Evolutionary conservation across 2,329 filamentous ascomycete species (phyloP), one percentile per base, ranked within the genome.

Genomic region (Blastomyces parvus): DNA sequence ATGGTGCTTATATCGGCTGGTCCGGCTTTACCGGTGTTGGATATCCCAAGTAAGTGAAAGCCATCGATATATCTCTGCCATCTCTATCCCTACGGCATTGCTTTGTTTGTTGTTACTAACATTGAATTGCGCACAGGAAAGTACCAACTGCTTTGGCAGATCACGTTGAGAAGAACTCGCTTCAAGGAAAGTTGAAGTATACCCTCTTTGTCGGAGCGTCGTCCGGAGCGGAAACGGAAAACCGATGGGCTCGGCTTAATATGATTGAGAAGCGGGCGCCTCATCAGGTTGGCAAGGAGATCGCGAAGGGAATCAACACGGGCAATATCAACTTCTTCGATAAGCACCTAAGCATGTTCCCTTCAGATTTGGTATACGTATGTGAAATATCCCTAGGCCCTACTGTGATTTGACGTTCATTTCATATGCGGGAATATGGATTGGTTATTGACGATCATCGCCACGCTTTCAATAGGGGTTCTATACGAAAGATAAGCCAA

Each of bases 321-420:
- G 91, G 91, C 53, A 83, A 88, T 68, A 96, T 96, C 78, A 86
- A 93, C 66, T 96, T 96, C 78, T 96, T 95, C 74, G 91, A 96
- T 76, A 96, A 96, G 80, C 91, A 96, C 79, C 76, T 96, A 73
- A 91, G 88, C 77, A 95, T 95, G 91, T 96, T 96, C 74, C 91
- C 91, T 3, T 83, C 87, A 48, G 91, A 96, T 73, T 80, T 96
- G 67, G 88, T 93, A 74, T 94, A 94, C 74, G 84, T 86, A 78
- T 66, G 75, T 71, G 48, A 79, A 77, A 59, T 76, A 71, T 70
- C 71, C 68, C 17, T 17, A 38, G 36, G 44, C 64, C 22, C n/a
- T n/a, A 1, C 33, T 42, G 6, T 48, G 6, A 13, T 30, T 63
- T 52, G 55, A 22, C 38, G 0, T 25, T 60, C 25, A n/a, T 33